Evolutionary conservation across 169 alveolate genomes (phyloP).

Genomic region (Cyclospora cayetanensis): DNA sequence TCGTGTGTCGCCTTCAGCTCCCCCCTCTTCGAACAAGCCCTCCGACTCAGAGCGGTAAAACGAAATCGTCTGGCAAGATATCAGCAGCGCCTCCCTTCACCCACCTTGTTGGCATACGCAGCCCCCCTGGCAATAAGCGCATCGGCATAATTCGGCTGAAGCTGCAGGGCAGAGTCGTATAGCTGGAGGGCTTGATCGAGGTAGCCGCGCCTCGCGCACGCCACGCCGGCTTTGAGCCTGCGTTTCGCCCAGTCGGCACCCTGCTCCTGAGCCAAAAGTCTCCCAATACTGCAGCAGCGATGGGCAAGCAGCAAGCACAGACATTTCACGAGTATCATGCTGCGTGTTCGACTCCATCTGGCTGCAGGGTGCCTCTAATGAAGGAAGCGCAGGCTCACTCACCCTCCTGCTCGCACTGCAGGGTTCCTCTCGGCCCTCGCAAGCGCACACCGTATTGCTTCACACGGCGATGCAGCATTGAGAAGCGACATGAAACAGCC

Average conservation of each 20-base stretch:
- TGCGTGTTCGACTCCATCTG: no score
- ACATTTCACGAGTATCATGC: no score
- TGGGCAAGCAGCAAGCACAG: neutral
- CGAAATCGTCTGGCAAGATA: no score
- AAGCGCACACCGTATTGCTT: neutral
- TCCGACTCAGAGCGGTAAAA: no score
- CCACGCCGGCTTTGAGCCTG: constrained; percentile 59
- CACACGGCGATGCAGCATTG: neutral
- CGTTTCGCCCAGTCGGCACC: constrained; percentile 70
- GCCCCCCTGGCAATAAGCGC: constrained; percentile 72
- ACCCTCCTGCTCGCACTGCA: constrained; percentile 30
- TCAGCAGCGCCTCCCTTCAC: neutral
- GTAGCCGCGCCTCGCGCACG: constrained; percentile 52
- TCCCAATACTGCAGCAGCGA: constrained; percentile 26
- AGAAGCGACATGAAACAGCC: constrained; percentile 10
- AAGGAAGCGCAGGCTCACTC: neutral
- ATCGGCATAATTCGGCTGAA: constrained; percentile 26
- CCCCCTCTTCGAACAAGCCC: no score
- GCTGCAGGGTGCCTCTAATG: no score
- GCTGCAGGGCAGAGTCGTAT: constrained; percentile 64
- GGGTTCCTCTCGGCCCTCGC: neutral
- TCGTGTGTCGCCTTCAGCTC: no score
- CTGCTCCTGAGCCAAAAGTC: constrained; percentile 50
- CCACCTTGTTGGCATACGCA: constrained; percentile 64
- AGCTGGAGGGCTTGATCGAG: constrained; percentile 41